These are phyloP conservation scores for Isatis lusitanica DNA, from an alignment of 441 rosid genomes.

Conservation along the genomic window DNA sequence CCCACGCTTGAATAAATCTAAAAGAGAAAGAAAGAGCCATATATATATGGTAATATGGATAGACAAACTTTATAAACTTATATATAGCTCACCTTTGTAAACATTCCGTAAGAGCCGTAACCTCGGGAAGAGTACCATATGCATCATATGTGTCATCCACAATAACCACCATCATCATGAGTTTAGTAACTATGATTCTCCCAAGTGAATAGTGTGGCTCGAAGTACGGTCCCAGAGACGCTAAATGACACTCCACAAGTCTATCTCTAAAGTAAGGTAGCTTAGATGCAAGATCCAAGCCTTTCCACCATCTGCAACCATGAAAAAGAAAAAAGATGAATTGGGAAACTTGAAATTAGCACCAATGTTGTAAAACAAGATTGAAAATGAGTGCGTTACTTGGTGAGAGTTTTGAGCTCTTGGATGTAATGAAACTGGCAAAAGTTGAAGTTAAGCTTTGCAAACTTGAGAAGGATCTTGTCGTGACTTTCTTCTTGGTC, in stretches of 20 bases:
- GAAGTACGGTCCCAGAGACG: conserved; percentile 2
- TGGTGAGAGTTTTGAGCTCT: conserved; percentile 13
- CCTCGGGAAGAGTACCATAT: conserved; percentile 40
- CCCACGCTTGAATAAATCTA: not conserved
- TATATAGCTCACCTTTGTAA: conserved; percentile 17
- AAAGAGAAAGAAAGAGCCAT: not conserved
- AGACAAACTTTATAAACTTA: not conserved
- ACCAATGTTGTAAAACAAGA: conserved; percentile 6
- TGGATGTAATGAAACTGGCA: not conserved
- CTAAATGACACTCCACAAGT: conserved; percentile 26
- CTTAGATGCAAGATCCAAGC: conserved; percentile 13
- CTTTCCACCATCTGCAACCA: conserved; percentile 35
- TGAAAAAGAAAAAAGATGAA: not conserved
- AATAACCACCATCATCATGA: not conserved
- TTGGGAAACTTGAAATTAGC: not conserved
- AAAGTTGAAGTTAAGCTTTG: conserved; percentile 18
- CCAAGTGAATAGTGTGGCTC: conserved; percentile 39
- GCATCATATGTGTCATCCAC: conserved; percentile 48
- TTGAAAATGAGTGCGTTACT: conserved; percentile 31
- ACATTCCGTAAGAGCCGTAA: conserved; percentile 25
- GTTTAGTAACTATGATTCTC: conserved; percentile 26
- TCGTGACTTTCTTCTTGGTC: conserved; percentile 10
- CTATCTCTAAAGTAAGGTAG: conserved; percentile 39
- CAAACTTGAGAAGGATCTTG: conserved; percentile 14
- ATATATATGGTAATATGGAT: not conserved